phyloP scores from a whole-genome alignment of 345 rosid genomes.

The Syzygium aqueum region DNA sequence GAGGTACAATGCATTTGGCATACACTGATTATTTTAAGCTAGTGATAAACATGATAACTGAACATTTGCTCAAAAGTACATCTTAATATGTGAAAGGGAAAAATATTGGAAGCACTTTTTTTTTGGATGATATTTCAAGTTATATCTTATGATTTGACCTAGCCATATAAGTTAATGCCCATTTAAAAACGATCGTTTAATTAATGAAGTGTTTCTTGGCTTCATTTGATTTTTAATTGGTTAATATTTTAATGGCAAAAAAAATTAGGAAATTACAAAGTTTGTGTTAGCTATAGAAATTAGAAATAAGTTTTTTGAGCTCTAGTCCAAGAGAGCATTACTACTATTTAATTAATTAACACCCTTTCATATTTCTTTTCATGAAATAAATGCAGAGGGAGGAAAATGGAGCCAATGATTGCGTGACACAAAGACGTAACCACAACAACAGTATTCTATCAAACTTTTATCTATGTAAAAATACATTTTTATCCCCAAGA shows the following conservation, averaged over 20 bases:
- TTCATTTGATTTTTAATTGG: neutral
- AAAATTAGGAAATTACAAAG: neutral
- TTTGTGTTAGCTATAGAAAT: neutral
- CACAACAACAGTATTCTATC: neutral
- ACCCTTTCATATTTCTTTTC: neutral
- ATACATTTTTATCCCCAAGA: neutral
- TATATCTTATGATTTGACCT: neutral
- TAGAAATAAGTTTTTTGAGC: neutral
- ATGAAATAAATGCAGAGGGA: neutral
- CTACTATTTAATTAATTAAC: neutral
- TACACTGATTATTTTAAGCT: neutral
- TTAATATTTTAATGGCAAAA: neutral
- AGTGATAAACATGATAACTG: neutral
- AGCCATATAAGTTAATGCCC: neutral
- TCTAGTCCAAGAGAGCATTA: neutral
- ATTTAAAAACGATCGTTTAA: neutral
- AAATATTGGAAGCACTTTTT: neutral
- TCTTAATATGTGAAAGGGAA: neutral
- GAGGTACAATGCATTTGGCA: neutral
- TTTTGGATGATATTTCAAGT: neutral
- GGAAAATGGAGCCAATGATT: neutral
- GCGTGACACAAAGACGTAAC: neutral
- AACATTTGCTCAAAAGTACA: neutral
- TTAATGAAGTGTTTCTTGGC: neutral
- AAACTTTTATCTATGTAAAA: neutral